These are phyloP conservation scores for Crithidia sp. DNA, from an alignment of 208 protist genomes.

Conservation along the genomic window DNA sequence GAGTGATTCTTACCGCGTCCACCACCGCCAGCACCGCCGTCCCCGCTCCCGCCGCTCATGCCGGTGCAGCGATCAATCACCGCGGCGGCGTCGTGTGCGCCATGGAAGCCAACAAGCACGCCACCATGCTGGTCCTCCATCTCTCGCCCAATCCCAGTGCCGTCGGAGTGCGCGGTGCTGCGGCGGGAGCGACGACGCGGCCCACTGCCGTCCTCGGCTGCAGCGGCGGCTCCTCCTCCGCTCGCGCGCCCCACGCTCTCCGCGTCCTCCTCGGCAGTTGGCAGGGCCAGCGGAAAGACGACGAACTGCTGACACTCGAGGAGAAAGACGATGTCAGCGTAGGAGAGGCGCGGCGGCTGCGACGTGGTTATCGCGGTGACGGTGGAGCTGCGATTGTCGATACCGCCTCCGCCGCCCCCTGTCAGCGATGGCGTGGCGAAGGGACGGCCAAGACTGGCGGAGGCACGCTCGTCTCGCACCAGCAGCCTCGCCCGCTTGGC, in stretches of 20 bases:
- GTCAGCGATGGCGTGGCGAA: neutral
- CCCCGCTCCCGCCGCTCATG: neutral
- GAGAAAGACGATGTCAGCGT: conserved; percentile 45
- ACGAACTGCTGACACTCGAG: conserved; percentile 53
- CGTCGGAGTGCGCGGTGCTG: neutral
- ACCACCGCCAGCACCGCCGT: neutral
- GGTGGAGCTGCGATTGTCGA: neutral
- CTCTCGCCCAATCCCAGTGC: neutral
- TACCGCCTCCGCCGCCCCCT: neutral
- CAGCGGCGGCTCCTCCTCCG: neutral
- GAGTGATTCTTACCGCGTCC: neutral
- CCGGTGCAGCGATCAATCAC: conserved; percentile 36
- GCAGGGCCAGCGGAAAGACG: conserved; percentile 46
- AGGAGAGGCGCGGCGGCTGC: conserved; percentile 35
- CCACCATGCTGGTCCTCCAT: neutral
- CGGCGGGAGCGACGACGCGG: neutral
- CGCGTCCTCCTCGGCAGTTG: conserved; percentile 11
- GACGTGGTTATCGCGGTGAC: neutral
- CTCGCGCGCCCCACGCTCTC: neutral
- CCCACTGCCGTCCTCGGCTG: neutral
- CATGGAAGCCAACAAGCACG: neutral
- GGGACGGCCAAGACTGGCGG: too few species aligned
- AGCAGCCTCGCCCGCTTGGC: neutral
- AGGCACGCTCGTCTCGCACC: neutral
- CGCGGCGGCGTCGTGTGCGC: neutral